phyloP scores from a whole-genome alignment of 164 flowering plant species.

The Nelumbo lutea region DNA sequence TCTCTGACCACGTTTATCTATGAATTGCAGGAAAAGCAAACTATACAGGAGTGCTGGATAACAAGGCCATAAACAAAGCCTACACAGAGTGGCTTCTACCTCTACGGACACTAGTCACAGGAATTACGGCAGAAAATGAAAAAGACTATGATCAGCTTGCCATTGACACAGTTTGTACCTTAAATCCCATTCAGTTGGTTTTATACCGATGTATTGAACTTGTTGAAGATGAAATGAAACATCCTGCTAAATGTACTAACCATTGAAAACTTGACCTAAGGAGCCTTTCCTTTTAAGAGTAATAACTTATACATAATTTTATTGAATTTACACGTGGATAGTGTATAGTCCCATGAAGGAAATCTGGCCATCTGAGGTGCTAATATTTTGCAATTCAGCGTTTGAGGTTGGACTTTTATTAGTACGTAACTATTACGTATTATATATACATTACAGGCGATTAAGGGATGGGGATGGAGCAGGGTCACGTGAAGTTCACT shows the following conservation, averaged over 20 bases:
- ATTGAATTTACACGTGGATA: no score
- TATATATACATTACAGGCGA: no score
- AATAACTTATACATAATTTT: no score
- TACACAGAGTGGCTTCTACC: slow-evolving; percentile 84
- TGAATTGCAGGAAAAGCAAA: slow-evolving; percentile 56
- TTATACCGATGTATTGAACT: slow-evolving; percentile 87
- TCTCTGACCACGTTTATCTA: background rate
- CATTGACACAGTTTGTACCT: slow-evolving; percentile 33
- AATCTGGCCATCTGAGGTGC: no score
- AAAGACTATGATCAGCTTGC: slow-evolving; percentile 29
- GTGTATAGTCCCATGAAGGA: no score
- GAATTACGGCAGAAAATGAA: slow-evolving; percentile 42
- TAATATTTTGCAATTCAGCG: no score
- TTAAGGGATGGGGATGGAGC: no score
- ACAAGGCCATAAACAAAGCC: slow-evolving; percentile 46
- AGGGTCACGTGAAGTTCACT: no score
- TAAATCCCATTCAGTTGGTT: slow-evolving; percentile 73
- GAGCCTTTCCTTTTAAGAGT: no score
- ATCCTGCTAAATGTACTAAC: slow-evolving; percentile 10
- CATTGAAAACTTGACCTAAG: background rate
- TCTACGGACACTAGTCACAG: slow-evolving; percentile 52
- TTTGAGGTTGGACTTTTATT: no score
- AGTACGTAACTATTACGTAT: no score
- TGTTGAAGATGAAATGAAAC: slow-evolving; percentile 56
- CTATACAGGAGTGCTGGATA: slow-evolving; percentile 44